Percentiles rank a stretch among this genome's conserved stretches.
phyloP scores from a whole-genome alignment of 208 protist genomes.

The Sergeia podlipaevii region DNA sequence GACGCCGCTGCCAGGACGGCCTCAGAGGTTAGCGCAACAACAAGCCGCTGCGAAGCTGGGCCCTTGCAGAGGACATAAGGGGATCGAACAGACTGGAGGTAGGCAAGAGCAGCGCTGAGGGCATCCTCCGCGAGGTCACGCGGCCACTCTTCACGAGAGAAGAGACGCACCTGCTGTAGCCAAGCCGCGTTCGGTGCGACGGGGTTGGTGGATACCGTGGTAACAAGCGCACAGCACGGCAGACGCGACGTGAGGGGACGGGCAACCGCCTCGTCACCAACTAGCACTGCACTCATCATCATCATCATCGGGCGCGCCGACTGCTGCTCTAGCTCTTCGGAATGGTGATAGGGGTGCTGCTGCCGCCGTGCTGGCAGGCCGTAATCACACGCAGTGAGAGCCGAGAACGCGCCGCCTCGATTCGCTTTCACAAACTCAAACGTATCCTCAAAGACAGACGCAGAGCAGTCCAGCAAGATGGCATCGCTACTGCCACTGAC shows the following conservation, averaged over 20 bases:
- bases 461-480: conserved; percentile 56
- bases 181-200: conserved; percentile 14
- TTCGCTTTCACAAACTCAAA: conserved; percentile 32
- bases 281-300: conserved; percentile 45
- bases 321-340: no score
- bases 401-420: no score
- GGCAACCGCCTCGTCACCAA: conserved; percentile 40
- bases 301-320: no score
- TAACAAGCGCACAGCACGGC: conserved; percentile 45
- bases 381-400: no score
- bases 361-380: no score
- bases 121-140: conserved; percentile 37
- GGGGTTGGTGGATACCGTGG: conserved; percentile 29
- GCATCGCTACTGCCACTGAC: conserved; percentile 18
- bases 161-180: conserved; percentile 67
- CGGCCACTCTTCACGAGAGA: conserved; percentile 35
- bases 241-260: conserved; percentile 17
- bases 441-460: conserved; percentile 23
- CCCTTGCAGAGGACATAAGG: conserved; percentile 51
- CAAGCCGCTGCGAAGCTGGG: conserved; percentile 30
- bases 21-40: conserved; percentile 39
- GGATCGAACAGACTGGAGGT: conserved; percentile 28
- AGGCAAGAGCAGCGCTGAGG: conserved; percentile 42
- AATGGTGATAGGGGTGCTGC: no score
- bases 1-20: conserved; percentile 16